phyloP scores from a whole-genome alignment of 2,329 filamentous ascomycete species.

The Claviceps arundinis region DNA sequence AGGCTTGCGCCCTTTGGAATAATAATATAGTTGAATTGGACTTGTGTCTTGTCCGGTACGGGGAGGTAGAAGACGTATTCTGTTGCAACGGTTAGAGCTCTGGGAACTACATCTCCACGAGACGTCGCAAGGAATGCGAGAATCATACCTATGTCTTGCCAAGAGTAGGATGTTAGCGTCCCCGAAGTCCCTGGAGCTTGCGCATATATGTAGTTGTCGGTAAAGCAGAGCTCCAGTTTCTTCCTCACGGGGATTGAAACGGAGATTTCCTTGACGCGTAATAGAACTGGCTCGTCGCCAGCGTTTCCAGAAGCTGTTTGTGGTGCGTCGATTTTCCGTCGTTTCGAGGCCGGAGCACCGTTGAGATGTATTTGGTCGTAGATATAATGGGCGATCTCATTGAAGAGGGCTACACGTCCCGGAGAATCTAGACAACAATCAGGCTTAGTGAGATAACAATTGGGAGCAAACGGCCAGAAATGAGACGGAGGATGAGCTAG shows the following conservation, averaged over 20 bases:
- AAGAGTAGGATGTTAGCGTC: constrained; percentile 42
- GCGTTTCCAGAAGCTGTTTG: constrained; percentile 19
- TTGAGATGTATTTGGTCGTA: constrained; percentile 28
- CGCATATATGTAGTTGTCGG: constrained; percentile 44
- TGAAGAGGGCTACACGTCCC: constrained; percentile 37
- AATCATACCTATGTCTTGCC: constrained; percentile 45
- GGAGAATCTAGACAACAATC: constrained; percentile 31
- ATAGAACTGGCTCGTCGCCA: constrained; percentile 36
- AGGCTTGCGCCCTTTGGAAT: constrained; percentile 44
- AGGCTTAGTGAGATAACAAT: background rate
- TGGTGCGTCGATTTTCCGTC: constrained; percentile 35
- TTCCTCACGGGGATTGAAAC: constrained; percentile 55
- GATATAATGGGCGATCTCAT: constrained; percentile 39
- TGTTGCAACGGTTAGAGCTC: constrained; percentile 16
- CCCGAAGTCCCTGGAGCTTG: constrained; percentile 38
- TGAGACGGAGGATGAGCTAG: background rate
- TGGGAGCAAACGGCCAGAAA: too few species aligned
- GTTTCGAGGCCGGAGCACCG: constrained; percentile 37
- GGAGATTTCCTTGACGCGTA: constrained; percentile 53
- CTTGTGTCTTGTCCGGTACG: constrained; percentile 50
- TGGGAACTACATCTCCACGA: background rate
- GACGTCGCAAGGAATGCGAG: background rate
- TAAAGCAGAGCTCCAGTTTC: constrained; percentile 54
- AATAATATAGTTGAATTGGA: constrained; percentile 53
- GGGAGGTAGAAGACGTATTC: constrained; percentile 52